Conservation (phyloP, 108 stramenopile species). For the Ochromonas danica region DNA sequence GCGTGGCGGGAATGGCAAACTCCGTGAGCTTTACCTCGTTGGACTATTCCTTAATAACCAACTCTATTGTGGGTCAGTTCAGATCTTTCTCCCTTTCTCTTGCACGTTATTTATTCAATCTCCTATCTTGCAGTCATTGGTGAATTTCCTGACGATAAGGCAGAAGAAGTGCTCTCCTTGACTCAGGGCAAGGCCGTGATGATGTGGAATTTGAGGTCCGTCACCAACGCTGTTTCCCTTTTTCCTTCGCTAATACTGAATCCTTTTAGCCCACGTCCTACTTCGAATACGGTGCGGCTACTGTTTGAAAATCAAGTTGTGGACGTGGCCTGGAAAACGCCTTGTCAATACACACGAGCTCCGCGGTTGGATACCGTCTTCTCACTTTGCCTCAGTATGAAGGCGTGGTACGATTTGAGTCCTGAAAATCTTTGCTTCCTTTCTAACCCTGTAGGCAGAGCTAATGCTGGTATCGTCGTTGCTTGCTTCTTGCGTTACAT, state of each 20-base stretch:
- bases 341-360: slow-evolving; percentile 15
- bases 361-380: slow-evolving; percentile 6
- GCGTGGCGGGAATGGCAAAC: no score
- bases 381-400: slow-evolving; percentile 1
- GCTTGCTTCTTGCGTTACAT: slow-evolving; percentile 30
- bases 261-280: background rate
- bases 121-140: background rate
- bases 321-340: slow-evolving; percentile 6
- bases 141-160: slow-evolving; percentile 1
- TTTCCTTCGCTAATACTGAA: background rate
- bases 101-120: background rate
- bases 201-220: slow-evolving; percentile 28
- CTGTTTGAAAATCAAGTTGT: slow-evolving; percentile 19
- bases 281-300: background rate
- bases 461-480: slow-evolving; percentile 7
- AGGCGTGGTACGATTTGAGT: slow-evolving; percentile 23
- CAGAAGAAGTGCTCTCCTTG: background rate
- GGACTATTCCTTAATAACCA: no score
- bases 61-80: no score
- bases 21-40: no score
- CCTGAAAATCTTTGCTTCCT: background rate
- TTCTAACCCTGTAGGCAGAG: background rate
- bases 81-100: no score
- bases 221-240: background rate
- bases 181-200: background rate